Percentiles rank a stretch among this genome's conserved stretches.
These are phyloP conservation scores for Trichoderma sp. DNA, from an alignment of 2,329 filamentous ascomycete genomes.

Conservation along the genomic window DNA sequence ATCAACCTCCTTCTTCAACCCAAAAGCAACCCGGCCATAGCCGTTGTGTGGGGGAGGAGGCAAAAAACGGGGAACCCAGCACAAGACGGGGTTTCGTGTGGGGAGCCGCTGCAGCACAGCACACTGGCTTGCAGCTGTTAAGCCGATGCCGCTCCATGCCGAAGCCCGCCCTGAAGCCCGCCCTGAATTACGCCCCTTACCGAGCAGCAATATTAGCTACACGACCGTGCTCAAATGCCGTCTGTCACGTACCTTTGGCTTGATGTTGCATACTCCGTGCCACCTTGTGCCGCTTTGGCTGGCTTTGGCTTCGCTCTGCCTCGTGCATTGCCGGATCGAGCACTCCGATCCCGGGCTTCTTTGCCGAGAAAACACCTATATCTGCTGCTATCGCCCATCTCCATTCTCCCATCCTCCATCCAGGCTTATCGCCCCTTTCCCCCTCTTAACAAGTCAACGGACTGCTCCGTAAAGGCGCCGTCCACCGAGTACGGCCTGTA, in stretches of 20 bases:
- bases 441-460: background rate
- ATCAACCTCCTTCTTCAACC: background rate
- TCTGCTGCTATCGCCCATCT: background rate
- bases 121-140: slow-evolving; percentile 1
- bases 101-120: background rate
- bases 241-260: background rate
- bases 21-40: slow-evolving; percentile 5
- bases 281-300: no score
- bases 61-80: background rate
- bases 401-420: background rate
- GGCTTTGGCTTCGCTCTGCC: background rate
- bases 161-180: slow-evolving; percentile 12
- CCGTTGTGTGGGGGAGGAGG: slow-evolving; percentile 16
- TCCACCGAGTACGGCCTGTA: background rate
- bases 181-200: no score
- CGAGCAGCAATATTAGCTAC: no score
- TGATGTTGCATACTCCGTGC: no score
- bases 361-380: slow-evolving; percentile 4
- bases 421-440: background rate
- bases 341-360: background rate
- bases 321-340: background rate
- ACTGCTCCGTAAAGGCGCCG: background rate
- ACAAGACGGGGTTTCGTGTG: slow-evolving; percentile 1
- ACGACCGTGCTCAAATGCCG: background rate
- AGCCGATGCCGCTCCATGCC: slow-evolving; percentile 24